Base-by-base conservation (phyloP, 345 rosid genomes). In the Microcos paniculata region DNA sequence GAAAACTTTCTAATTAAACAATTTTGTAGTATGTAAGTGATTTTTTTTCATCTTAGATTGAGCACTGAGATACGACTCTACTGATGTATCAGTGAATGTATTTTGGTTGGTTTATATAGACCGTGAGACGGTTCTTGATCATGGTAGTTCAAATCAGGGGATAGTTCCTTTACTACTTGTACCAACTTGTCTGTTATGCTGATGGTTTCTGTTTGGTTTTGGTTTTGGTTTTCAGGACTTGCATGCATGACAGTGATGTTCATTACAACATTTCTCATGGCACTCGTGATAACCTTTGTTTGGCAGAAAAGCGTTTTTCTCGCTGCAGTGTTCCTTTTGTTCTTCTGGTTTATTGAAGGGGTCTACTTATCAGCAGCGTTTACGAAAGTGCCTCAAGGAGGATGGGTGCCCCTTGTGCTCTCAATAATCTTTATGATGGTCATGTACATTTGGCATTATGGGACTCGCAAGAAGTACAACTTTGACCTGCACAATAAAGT, bases 401-500 rank as follows among this genome's bases (percentile, higher is more conserved):
- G 97, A 40, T 95, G 98, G 99, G 94, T 86, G 9, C 92, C 99
- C 56, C 85, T 92, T 71, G 98, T 85, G 72, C 91, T 95, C 15
- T 85, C 97, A 1, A 71, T 81, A 75, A 67, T 90, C 80, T 86
- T 89, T 79, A 85, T 95, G 96, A 53, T 81, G 26, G 77, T 90
- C 71, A 95, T 95, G 99, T 95, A 74, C 79, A 86, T 90, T 65
- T 95, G 99, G 98, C 98, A 91, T 80, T 95, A 95, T 74, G 98
- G 97, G 57, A 90, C 93, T 45, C 89, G 94, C 76, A 89, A 81
- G 88, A 95, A 95, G 85, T 95, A 95, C 88, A 93, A 82, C 82
- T 91, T 81, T 59, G 99, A 93, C 79, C 87, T 95, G 65, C 98
- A 93, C 83, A 95, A 95, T 91, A 95, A 95, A 88, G 98, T 95